Conservation (phyloP, 2,329 filamentous ascomycete species). For the Alternaria sp. region DNA sequence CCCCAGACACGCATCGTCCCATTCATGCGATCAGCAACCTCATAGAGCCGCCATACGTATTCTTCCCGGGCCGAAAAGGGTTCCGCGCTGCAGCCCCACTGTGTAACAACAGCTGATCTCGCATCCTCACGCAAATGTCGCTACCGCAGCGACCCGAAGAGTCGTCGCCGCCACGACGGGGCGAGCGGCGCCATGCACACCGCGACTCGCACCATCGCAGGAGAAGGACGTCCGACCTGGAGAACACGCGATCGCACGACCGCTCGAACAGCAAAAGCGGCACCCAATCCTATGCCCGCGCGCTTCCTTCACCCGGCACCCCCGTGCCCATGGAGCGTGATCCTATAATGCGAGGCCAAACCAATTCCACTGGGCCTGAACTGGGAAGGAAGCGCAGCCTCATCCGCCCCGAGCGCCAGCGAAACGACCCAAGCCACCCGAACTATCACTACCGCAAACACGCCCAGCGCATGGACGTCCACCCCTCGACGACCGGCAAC, state of each 20-base stretch:
- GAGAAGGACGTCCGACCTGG: slow-evolving; percentile 68
- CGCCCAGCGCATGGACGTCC: slow-evolving; percentile 87
- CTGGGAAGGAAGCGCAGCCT: slow-evolving; percentile 81
- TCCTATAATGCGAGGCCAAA: slow-evolving; percentile 55
- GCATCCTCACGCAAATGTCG: slow-evolving; percentile 50
- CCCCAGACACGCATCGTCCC: slow-evolving; percentile 1
- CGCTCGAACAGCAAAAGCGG: slow-evolving; percentile 47
- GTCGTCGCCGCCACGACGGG: slow-evolving; percentile 62
- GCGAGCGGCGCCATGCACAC: slow-evolving; percentile 58
- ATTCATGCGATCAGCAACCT: slow-evolving; percentile 2
- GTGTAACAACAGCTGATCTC: slow-evolving; percentile 24
- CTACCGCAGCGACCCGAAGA: slow-evolving; percentile 67
- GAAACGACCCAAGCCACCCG: slow-evolving; percentile 84
- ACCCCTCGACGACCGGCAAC: slow-evolving; percentile 90
- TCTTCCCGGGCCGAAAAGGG: slow-evolving; percentile 9
- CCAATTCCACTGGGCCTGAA: slow-evolving; percentile 53
- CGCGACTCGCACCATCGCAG: slow-evolving; percentile 63
- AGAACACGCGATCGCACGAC: slow-evolving; percentile 62
- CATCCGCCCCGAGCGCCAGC: slow-evolving; percentile 84
- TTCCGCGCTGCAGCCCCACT: slow-evolving; percentile 5
- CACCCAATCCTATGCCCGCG: slow-evolving; percentile 49
- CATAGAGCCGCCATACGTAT: slow-evolving; percentile 12
- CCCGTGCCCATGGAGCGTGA: slow-evolving; percentile 57
- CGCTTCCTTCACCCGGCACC: slow-evolving; percentile 54
- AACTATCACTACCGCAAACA: slow-evolving; percentile 97